These are phyloP conservation scores for Areca catechu DNA, from an alignment of 176 grass and related monocot genomes.

Conservation along the genomic window DNA sequence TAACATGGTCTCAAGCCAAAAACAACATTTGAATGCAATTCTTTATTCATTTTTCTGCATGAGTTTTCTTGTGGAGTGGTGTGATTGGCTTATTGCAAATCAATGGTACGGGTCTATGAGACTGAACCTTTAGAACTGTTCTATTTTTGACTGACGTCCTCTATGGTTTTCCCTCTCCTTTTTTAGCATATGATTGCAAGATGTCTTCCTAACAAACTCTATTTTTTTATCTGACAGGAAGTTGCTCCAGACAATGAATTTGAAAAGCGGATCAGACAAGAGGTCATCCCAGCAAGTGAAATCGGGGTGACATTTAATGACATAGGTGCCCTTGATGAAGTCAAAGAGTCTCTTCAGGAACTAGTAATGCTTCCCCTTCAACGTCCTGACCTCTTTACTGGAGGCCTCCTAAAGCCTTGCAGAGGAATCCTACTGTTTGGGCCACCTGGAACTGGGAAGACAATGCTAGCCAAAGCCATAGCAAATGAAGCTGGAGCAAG, in stretches of 20 bases:
- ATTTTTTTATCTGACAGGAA: conserved; percentile 31
- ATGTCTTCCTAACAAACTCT: no score
- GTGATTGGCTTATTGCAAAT: no score
- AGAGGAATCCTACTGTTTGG: conserved; percentile 85
- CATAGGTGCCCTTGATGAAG: conserved; percentile 81
- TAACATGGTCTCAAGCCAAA: no score
- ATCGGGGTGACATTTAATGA: conserved; percentile 96
- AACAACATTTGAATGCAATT: no score
- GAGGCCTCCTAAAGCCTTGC: conserved; percentile 89
- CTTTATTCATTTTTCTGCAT: no score
- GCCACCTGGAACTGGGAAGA: conserved; percentile 95
- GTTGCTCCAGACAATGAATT: conserved; percentile 88
- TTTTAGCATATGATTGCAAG: no score
- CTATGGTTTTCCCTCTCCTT: no score
- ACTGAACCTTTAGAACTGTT: no score
- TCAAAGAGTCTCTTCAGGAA: conserved; percentile 96
- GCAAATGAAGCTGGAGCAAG: conserved; percentile 92
- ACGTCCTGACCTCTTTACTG: conserved; percentile 84
- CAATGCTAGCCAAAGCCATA: conserved; percentile 98
- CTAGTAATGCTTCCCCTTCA: conserved; percentile 94
- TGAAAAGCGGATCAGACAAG: conserved; percentile 87
- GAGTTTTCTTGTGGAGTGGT: no score
- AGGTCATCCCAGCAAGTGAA: conserved; percentile 82
- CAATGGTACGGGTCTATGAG: no score
- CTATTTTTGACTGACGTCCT: no score